Base-by-base conservation (phyloP, 345 rosid species). In the Theobroma cacao region DNA sequence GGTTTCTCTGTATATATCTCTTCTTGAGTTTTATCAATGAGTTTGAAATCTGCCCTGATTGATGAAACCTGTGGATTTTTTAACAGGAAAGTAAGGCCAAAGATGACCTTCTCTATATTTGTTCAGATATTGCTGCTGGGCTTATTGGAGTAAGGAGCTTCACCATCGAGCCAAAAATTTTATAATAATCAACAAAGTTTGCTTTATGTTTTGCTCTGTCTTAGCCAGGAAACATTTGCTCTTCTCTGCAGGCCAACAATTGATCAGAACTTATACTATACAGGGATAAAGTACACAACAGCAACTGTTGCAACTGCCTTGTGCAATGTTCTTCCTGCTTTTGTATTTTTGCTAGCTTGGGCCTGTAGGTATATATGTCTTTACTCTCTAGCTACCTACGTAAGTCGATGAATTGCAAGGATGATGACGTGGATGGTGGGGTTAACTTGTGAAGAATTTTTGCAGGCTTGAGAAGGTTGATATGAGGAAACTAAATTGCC, bases 341-440 rank as follows among this genome's bases (percentile, higher is more conserved):
- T 93, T 56, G 90, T 94, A 26, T 93, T 96, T 82, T 60, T 96
- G 17, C 84, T 96, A 94, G 98, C 99, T 33, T 96, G 98, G 97
- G 63, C 81, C 36, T 80, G 80, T 62, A 84, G 92, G 98, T 95
- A 84, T 40, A 6, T 45, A 56, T 31, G n/a, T n/a, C n/a, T n/a
- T n/a, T n/a, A n/a, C n/a, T n/a, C n/a, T 31, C 36, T 13, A 58
- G 43, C 15, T 22, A n/a, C n/a, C n/a, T n/a, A n/a, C n/a, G n/a
- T n/a, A n/a, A n/a, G n/a, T n/a, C n/a, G n/a, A n/a, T n/a, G n/a
- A n/a, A n/a, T n/a, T n/a, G n/a, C n/a, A n/a, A n/a, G n/a, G n/a
- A n/a, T n/a, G n/a, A n/a, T n/a, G n/a, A n/a, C n/a, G n/a, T n/a
- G 64, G 34, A 28, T 26, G 28, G 34, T 13, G 31, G 64, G 28